These are phyloP conservation scores for Cornus suecica DNA, from an alignment of 148 eudicot species.

Conservation along the genomic window DNA sequence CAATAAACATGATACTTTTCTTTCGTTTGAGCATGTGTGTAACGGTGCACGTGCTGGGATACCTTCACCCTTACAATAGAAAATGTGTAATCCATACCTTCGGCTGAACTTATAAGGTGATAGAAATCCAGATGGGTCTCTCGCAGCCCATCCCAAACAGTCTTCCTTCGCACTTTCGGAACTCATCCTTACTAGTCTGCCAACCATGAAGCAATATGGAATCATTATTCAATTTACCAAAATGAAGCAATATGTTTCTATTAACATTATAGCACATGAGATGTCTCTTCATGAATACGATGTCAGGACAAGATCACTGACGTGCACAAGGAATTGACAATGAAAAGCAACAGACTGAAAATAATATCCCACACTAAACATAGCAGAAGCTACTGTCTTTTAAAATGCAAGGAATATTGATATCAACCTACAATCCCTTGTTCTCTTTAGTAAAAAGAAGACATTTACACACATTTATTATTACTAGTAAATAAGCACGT, in stretches of 20 bases:
- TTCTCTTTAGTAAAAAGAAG: too few relatives aligned
- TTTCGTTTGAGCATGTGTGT: not conserved
- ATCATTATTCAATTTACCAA: not conserved
- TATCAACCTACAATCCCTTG: not conserved
- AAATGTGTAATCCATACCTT: constrained; percentile 34
- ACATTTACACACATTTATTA: too few relatives aligned
- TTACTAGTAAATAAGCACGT: too few relatives aligned
- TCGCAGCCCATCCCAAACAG: constrained; percentile 81
- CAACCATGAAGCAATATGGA: constrained; percentile 4
- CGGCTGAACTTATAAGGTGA: constrained; percentile 76
- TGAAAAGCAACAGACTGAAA: not conserved
- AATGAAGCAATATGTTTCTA: constrained; percentile 3
- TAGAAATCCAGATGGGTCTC: constrained; percentile 72
- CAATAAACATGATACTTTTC: not conserved
- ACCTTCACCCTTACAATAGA: not conserved
- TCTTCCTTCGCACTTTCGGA: constrained; percentile 28
- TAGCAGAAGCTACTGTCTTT: not conserved
- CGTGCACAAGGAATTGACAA: not conserved
- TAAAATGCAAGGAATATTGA: too few relatives aligned
- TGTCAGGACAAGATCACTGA: not conserved
- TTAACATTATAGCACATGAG: not conserved
- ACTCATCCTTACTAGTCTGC: constrained; percentile 30
- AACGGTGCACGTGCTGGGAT: not conserved
- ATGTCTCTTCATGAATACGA: not conserved
- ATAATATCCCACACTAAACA: not conserved